Base-by-base conservation (phyloP, 164 flowering plant genomes). In the Annona squamosa region DNA sequence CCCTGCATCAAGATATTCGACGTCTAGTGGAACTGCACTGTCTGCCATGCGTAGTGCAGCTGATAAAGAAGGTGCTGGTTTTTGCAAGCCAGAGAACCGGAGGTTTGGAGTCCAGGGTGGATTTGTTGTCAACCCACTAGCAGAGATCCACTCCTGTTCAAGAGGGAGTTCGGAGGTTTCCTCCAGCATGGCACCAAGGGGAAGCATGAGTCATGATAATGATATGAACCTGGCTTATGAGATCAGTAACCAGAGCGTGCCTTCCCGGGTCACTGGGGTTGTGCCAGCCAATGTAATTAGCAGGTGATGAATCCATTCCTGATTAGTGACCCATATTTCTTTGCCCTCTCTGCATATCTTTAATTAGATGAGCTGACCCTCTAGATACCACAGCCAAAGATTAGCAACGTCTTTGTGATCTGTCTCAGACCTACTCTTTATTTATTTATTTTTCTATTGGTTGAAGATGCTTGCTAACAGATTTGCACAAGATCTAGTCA, bases 121-220 rank as follows among this genome's bases (percentile, higher is more conserved):
- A 7, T 73, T 94, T 76, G 84, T 90, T 47, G 81, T 87, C 71
- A 92, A 92, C 81, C 98, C 98, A 4, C 79, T 94, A 79, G 98
- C 98, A 64, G 89, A 85, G 71, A 79, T 85, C 70, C 84, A 69
- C 10, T 73, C 77, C 48, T 79, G 82, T 26, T 74, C 87, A 45
- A 79, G 80, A 69, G 82, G 78, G 41, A 72, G 73, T 74, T 71
- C 83, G 4, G 85, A 79, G 72, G 76, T 63, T 45, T 75, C 68
- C 45, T 65, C 77, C 3, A 79, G 69, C 74, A 76, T 83, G 74
- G 56, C 46, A 3, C 64, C 76, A 61, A 79, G 71, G 59, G 78
- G 74, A 13, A n/a, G 45, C 37, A 56, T 62, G 42, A 12, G 12
- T 41, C 80, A 57, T 41, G 80, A 72, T 71, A 64, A 72, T n/a